Conservation (phyloP, 208 protist genomes). For the Wallacemonas rigidus region DNA sequence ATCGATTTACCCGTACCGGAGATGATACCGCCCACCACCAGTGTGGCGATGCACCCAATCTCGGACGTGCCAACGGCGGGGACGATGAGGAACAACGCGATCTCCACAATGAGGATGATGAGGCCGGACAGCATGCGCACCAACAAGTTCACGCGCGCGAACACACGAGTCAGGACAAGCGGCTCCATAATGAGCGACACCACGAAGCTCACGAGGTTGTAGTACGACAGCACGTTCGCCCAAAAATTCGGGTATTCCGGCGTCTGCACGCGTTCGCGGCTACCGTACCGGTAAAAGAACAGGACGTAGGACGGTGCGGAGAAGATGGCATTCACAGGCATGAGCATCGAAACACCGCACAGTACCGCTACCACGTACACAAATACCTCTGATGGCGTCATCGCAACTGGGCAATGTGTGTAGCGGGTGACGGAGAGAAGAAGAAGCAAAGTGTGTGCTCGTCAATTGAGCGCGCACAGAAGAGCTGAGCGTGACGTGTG, state of each 20-base stretch:
- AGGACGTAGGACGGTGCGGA: slow-evolving; percentile 76
- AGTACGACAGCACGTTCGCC: slow-evolving; percentile 71
- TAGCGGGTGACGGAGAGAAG: too few relatives aligned
- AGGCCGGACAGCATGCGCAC: slow-evolving; percentile 45
- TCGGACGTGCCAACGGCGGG: slow-evolving; percentile 38
- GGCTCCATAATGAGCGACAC: slow-evolving; percentile 52
- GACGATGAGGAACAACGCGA: slow-evolving; percentile 56
- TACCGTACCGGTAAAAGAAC: slow-evolving; percentile 62
- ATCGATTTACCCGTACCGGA: slow-evolving; percentile 60
- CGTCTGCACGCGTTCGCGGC: slow-evolving; percentile 28
- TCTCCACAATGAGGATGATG: slow-evolving; percentile 46
- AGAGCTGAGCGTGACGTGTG: too few relatives aligned
- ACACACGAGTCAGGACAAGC: slow-evolving; percentile 44
- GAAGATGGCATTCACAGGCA: slow-evolving; percentile 84
- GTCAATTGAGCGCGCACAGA: too few relatives aligned
- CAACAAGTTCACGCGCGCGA: slow-evolving; percentile 44
- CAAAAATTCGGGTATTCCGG: slow-evolving; percentile 50
- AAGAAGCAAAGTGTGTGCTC: too few relatives aligned
- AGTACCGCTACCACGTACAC: slow-evolving; percentile 69
- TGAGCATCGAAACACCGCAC: slow-evolving; percentile 75
- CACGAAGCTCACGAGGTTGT: slow-evolving; percentile 50
- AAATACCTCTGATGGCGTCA: slow-evolving; percentile 30
- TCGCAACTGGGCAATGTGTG: neutral
- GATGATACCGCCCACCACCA: slow-evolving; percentile 42
- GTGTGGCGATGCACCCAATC: slow-evolving; percentile 42